A percentile compares a stretch with the other conserved stretches of the same genome.
These are phyloP conservation scores for Neurospora sp. DNA, from an alignment of 2,329 filamentous ascomycete species.

Conservation along the genomic window DNA sequence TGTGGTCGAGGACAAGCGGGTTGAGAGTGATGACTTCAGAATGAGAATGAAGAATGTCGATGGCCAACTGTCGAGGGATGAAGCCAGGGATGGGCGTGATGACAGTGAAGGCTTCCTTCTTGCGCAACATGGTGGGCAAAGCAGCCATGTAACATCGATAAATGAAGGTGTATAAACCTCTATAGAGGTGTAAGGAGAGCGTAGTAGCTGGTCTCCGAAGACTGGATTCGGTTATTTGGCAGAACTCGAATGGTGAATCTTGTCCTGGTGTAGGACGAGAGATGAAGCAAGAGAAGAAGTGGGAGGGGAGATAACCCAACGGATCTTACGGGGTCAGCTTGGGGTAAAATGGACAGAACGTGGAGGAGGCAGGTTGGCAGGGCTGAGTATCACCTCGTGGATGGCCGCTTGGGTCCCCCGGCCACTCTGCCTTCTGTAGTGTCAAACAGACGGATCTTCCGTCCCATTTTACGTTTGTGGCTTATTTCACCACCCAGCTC, in stretches of 20 bases:
- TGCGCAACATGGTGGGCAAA: slow-evolving; percentile 38
- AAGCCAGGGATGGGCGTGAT: slow-evolving; percentile 61
- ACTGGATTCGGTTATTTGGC: not conserved
- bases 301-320: not conserved
- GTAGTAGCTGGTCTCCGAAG: not conserved
- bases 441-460: not conserved
- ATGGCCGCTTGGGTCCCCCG: not conserved
- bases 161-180: not conserved
- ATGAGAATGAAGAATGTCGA: slow-evolving; percentile 63
- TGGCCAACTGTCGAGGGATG: slow-evolving; percentile 60
- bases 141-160: not conserved
- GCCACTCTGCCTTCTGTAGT: not conserved
- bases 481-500: not conserved
- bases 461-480: not conserved
- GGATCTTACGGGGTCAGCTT: not conserved
- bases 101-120: slow-evolving; percentile 56
- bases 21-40: slow-evolving; percentile 62
- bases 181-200: not conserved
- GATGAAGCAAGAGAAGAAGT: not conserved
- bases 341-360: not conserved
- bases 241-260: not conserved
- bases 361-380: not conserved
- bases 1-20: slow-evolving; percentile 55
- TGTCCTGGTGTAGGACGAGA: not conserved
- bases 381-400: not conserved